Conservation (phyloP, 371 early-diverging fungal genomes). For the Sanchytrium tribonematis region DNA sequence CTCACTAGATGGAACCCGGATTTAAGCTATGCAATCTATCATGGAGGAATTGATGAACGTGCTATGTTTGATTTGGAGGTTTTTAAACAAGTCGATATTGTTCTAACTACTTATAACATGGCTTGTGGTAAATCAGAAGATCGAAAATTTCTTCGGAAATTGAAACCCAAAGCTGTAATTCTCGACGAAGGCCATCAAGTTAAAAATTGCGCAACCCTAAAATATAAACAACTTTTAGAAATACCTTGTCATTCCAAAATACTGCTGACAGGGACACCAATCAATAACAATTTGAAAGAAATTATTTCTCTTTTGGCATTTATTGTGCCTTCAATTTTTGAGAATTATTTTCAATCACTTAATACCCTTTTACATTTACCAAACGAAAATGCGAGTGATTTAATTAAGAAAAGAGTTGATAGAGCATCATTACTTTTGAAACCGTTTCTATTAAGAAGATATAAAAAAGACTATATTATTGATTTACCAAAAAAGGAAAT, state of each 20-base stretch:
- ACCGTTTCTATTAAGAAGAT: constrained; percentile 44
- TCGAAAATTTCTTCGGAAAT: constrained; percentile 31
- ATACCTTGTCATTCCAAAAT: constrained; percentile 15
- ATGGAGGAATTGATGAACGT: constrained; percentile 38
- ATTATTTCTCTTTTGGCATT: constrained; percentile 57
- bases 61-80: constrained; percentile 5
- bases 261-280: constrained; percentile 24
- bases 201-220: constrained; percentile 35
- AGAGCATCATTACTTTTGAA: constrained; percentile 43
- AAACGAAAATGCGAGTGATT: constrained; percentile 6
- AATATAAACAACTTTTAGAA: constrained; percentile 47
- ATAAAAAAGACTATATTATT: constrained; percentile 14
- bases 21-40: constrained; percentile 49
- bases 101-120: constrained; percentile 22
- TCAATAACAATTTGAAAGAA: constrained; percentile 74
- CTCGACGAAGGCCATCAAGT: constrained; percentile 77
- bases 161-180: constrained; percentile 29
- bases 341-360: constrained; percentile 11
- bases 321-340: constrained; percentile 65
- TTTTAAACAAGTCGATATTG: constrained; percentile 5
- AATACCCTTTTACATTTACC: constrained; percentile 9
- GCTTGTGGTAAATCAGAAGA: constrained; percentile 27
- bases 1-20: constrained; percentile 71
- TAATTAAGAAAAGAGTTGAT: constrained; percentile 21
- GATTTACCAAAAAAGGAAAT: not conserved